phyloP scores from a whole-genome alignment of 306 rosid genomes.

The Castanopsis chinensis region DNA sequence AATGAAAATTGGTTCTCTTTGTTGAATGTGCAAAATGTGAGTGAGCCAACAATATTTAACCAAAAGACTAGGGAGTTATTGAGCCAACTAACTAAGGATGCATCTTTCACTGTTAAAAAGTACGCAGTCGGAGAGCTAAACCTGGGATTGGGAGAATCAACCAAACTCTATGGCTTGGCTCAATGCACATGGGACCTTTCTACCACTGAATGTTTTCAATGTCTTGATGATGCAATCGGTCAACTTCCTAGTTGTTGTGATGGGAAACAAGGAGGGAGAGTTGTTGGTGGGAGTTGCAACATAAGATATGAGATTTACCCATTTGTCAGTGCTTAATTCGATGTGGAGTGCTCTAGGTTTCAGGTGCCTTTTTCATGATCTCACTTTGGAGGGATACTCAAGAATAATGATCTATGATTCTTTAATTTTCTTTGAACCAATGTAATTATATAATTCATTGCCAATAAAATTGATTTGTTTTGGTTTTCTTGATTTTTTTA shows the following conservation, averaged over 20 bases:
- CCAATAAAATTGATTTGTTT: no score
- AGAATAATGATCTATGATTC: no score
- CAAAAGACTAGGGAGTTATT: not conserved
- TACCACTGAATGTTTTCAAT: not conserved
- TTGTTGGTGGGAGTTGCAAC: constrained; percentile 1
- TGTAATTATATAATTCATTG: no score
- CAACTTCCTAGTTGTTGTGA: not conserved
- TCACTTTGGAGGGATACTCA: not conserved
- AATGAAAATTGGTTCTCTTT: not conserved
- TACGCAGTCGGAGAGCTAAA: not conserved
- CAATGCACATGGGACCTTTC: not conserved
- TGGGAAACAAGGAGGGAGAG: not conserved
- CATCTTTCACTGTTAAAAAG: not conserved
- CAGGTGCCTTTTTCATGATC: not conserved
- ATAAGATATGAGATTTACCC: constrained; percentile 1
- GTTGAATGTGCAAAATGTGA: not conserved
- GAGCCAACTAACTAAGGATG: not conserved
- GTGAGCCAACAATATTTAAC: not conserved
- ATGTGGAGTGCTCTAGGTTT: not conserved
- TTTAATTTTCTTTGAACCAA: no score
- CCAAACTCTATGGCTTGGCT: not conserved
- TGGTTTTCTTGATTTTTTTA: no score
- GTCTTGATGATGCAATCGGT: not conserved
- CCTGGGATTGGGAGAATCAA: not conserved
- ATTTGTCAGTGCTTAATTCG: not conserved